Evolutionary conservation across 768 basidiomycete genomes (phyloP), one percentile per base, ranked within the genome.

Genomic region (Macrolepiota albuminosa): DNA sequence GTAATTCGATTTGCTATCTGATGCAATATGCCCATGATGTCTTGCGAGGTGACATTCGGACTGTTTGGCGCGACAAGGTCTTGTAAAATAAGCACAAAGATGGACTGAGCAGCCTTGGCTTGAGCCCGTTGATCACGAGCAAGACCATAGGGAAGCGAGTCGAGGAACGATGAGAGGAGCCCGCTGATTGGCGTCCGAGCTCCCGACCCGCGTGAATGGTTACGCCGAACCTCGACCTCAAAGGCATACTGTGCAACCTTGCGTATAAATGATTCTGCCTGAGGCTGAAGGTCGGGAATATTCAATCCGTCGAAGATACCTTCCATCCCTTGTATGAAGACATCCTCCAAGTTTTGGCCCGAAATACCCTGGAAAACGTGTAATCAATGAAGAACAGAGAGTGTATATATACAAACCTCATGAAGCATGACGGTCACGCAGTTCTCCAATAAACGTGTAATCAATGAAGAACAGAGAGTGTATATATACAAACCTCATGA

Each of bases 1-100:
- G 84, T 86, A 74, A 98, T 91, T 16, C 92, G 86, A 61, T 84
- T 84, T 6, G 91, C 87, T 47, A 98, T 79, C 64, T 93, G 88
- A 67, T 93, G 89, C 52, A 98, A 74, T 39, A 93, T 83, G 7
- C 79, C 76, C 53, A 86, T 75, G 46, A 89, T 76, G 61, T 89
- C 88, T 55, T 79, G 81, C 33, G 75, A 72, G 4, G 76, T 72
- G 33, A 81, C 76, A 58, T 78, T 72, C 39, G 79, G 78, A 47
- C 74, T 73, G 21, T 77, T 79, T 72, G 88, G 78, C 4, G 72
- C 70, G 14, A 90, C 80, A 33, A 95, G 79, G 61, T 92, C 86
- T 42, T 81, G 75, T 45, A 95, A 76, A 59, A 96, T 79, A 6
- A 77, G 70, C 8, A 81, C 72, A 47, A 95, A 77, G 14, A 94